A percentile compares a stretch with the other conserved stretches of the same genome.
Evolutionary conservation across 192 early-diverging fungal species (phyloP).

Genomic region (Entomortierella parvispora): DNA sequence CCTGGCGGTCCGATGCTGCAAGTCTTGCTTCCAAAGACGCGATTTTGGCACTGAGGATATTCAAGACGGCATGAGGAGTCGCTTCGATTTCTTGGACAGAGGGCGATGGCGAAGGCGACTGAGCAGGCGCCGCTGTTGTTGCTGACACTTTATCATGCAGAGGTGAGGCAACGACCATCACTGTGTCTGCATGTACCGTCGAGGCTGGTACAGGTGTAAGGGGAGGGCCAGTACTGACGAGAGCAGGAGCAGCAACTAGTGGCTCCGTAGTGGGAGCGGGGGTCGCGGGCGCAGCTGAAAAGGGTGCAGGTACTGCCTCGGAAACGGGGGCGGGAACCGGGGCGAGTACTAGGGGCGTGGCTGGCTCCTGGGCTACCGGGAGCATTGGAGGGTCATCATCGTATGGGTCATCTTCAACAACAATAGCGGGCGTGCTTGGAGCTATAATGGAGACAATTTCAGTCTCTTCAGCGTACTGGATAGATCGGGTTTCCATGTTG

Average conservation of each 20-base stretch:
- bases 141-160: too few species aligned
- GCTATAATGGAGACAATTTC: constrained; percentile 8
- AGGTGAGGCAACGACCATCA: too few species aligned
- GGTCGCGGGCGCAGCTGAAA: background rate
- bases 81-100: background rate
- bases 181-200: too few species aligned
- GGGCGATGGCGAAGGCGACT: background rate
- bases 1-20: constrained; percentile 15
- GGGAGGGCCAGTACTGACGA: too few species aligned
- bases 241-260: too few species aligned
- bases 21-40: constrained; percentile 18
- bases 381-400: constrained; percentile 3
- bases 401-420: constrained; percentile 6
- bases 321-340: background rate
- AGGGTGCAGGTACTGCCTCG: background rate
- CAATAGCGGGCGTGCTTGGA: background rate
- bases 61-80: background rate
- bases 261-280: background rate
- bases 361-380: background rate
- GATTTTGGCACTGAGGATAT: constrained; percentile 14
- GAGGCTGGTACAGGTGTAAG: too few species aligned
- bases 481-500: constrained; percentile 17
- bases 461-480: constrained; percentile 31
- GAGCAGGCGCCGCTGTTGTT: background rate
- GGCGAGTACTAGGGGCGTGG: background rate